These are phyloP conservation scores for Fragosphaeria purpurea DNA, from an alignment of 2,329 filamentous ascomycete genomes.

Conservation along the genomic window DNA sequence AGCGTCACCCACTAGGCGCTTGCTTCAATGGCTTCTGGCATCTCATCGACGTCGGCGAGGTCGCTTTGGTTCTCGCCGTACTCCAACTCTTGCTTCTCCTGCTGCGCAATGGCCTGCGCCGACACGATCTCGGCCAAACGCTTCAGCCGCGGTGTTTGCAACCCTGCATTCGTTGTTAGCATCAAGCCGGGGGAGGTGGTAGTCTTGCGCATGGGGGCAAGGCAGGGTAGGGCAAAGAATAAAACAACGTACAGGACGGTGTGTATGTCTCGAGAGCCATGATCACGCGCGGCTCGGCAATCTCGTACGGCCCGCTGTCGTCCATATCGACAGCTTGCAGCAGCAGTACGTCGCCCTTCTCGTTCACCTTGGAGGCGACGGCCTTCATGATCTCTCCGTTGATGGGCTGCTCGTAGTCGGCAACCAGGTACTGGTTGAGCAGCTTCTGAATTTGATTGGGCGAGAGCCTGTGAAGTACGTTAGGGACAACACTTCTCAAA, in stretches of 20 bases:
- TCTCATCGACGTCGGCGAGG: slow-evolving; percentile 42
- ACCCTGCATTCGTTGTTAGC: slow-evolving; percentile 44
- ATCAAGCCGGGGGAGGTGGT: neutral
- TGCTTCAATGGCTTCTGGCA: slow-evolving; percentile 25
- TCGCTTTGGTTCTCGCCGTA: slow-evolving; percentile 33
- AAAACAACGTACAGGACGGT: slow-evolving; percentile 68
- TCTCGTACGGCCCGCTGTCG: slow-evolving; percentile 95
- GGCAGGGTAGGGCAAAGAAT: too few species aligned
- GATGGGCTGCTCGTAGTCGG: slow-evolving; percentile 98
- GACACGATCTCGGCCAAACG: slow-evolving; percentile 97
- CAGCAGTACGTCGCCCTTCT: slow-evolving; percentile 94
- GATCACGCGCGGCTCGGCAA: slow-evolving; percentile 91
- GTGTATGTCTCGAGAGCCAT: slow-evolving; percentile 97
- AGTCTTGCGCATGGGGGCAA: neutral
- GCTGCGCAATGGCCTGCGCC: slow-evolving; percentile 89
- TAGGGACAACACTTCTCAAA: neutral
- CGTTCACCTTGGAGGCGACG: slow-evolving; percentile 88
- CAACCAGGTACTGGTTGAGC: slow-evolving; percentile 95
- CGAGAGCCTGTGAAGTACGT: slow-evolving; percentile 56
- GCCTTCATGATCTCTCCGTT: slow-evolving; percentile 99
- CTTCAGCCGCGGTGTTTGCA: slow-evolving; percentile 92
- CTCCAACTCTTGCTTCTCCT: slow-evolving; percentile 65
- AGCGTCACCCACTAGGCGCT: slow-evolving; percentile 24
- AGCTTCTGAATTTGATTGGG: slow-evolving; percentile 99
- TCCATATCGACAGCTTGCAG: slow-evolving; percentile 97